Evolutionary conservation across 164 flowering plant genomes (phyloP), one percentile per base, ranked within the genome.

Genomic region (Liquidambar formosana): DNA sequence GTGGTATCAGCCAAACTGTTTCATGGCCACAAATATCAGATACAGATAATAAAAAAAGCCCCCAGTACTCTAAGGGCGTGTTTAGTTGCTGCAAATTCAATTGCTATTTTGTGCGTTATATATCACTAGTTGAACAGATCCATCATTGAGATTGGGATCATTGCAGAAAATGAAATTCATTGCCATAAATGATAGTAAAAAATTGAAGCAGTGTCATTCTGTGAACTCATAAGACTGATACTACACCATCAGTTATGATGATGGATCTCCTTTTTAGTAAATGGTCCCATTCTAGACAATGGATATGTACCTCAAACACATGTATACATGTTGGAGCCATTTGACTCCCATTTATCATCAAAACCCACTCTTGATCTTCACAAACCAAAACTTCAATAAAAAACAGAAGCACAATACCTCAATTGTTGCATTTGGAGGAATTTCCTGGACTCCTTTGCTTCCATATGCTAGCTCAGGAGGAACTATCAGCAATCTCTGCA

Each of bases 391-490:
- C 15, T 48, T 6, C 2, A 33, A 33, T 33, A 33, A 13, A 6
- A 38, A 18, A 44, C n/a, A 28, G 21, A 13, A 25, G 51, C 26
- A 51, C 0, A 15, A 65, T 80, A 92, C 97, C 94, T 94, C 98
- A 60, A 94, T 92, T 13, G 97, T 92, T 58, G 99, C 99, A 79
- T 94, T 92, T 49, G 99, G 97, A 73, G 97, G 99, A 63, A 94
- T 94, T 79, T 94, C 99, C 76, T 94, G 99, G 66, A 92, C 91
- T 51, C 99, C 99, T 78, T 92, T 94, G 63, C 76, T 91, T 78
- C 99, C 99, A 78, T 92, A 94, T 21, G 99, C 99, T 18, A 94
- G 89, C 76, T 88, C 87, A 25, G 99, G 97, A 73, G 97, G 99
- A 71, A 94, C 90, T 69, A 94, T 87, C 67, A 94, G 75, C 79